Conservation (phyloP, 805 yeast genomes). For the Kluyveromyces aestuarii region DNA sequence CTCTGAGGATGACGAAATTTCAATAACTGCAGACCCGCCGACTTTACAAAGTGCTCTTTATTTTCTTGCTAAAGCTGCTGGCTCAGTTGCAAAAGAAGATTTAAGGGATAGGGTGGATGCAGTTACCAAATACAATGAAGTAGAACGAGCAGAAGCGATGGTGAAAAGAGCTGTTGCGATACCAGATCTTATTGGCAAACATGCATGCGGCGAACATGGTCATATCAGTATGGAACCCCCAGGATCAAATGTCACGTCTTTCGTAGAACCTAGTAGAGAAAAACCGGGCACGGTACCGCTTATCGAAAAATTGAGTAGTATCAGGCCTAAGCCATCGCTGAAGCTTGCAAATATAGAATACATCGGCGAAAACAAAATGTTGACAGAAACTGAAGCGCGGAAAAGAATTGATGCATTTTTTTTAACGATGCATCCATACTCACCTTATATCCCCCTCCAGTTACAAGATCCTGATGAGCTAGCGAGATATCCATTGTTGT, state of each 20-base stretch:
- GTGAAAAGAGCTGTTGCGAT: background rate
- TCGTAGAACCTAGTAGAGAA: slow-evolving; percentile 16
- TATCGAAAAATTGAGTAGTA: slow-evolving; percentile 23
- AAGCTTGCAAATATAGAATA: slow-evolving; percentile 53
- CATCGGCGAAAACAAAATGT: slow-evolving; percentile 40
- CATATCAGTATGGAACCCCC: background rate
- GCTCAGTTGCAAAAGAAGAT: slow-evolving; percentile 61
- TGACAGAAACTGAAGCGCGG: slow-evolving; percentile 56
- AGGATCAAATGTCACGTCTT: slow-evolving; percentile 9
- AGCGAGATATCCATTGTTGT: slow-evolving; percentile 69
- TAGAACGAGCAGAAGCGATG: background rate
- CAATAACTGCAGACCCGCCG: slow-evolving; percentile 2
- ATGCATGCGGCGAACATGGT: background rate
- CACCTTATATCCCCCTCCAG: slow-evolving; percentile 76
- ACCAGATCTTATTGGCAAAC: background rate
- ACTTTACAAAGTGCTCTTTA: slow-evolving; percentile 55
- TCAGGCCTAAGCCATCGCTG: slow-evolving; percentile 28
- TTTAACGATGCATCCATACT: slow-evolving; percentile 77
- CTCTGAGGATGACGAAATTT: background rate
- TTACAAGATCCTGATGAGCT: slow-evolving; percentile 56
- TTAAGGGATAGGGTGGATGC: slow-evolving; percentile 54
- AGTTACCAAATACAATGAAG: slow-evolving; percentile 5
- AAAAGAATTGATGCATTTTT: slow-evolving; percentile 54
- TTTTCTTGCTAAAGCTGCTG: slow-evolving; percentile 72
- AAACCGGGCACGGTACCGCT: slow-evolving; percentile 24